Evolutionary conservation across 495 filamentous ascomycete genomes (phyloP).

Genomic region (Amniculicola lignicola): DNA sequence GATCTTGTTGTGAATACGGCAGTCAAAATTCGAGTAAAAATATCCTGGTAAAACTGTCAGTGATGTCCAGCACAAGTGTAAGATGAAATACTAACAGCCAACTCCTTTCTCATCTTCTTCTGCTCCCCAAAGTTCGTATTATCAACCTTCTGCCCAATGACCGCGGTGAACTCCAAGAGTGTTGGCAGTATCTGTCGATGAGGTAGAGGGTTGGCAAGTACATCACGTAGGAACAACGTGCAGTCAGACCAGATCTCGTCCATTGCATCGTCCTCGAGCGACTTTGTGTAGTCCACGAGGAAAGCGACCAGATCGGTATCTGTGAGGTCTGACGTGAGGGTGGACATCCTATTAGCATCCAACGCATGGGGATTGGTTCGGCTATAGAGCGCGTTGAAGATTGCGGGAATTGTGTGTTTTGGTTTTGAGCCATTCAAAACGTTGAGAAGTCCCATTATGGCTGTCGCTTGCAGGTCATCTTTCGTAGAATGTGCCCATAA

Average conservation of each 20-base stretch:
- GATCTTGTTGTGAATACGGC: constrained; percentile 90
- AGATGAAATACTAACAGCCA: constrained; percentile 63
- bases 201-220: constrained; percentile 90
- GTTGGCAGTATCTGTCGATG: constrained; percentile 87
- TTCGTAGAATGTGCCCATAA: constrained; percentile 62
- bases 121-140: constrained; percentile 98
- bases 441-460: constrained; percentile 80
- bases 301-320: constrained; percentile 84
- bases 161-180: constrained; percentile 81
- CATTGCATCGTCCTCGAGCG: constrained; percentile 95
- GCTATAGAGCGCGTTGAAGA: constrained; percentile 95
- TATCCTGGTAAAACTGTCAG: constrained; percentile 58
- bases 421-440: constrained; percentile 88
- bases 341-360: constrained; percentile 77
- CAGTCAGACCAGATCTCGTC: constrained; percentile 98
- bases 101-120: constrained; percentile 84
- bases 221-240: constrained; percentile 82
- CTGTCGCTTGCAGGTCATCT: constrained; percentile 36
- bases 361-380: constrained; percentile 80
- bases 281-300: constrained; percentile 80
- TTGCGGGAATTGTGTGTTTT: constrained; percentile 89
- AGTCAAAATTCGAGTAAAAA: constrained; percentile 80
- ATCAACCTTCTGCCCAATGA: constrained; percentile 88
- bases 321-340: constrained; percentile 74
- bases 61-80: neutral